A percentile compares a stretch with the other conserved stretches of the same genome.
Conservation (phyloP, 352 stramenopile genomes). For the Detonula confervacea region DNA sequence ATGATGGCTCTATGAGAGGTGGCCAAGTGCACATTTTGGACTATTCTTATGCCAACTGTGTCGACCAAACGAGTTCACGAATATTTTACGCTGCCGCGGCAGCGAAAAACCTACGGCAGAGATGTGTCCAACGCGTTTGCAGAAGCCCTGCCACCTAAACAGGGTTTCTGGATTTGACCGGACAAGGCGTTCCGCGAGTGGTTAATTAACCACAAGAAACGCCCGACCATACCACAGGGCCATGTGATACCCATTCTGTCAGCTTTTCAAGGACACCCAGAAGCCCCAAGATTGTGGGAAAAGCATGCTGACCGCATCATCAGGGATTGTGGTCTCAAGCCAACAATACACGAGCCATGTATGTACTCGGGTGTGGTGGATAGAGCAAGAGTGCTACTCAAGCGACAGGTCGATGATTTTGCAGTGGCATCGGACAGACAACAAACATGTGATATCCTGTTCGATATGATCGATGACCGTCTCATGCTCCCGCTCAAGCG, state of each 20-base stretch:
- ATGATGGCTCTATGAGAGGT: slow-evolving; percentile 12
- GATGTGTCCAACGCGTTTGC: slow-evolving; percentile 39
- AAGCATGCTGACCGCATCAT: slow-evolving; percentile 44
- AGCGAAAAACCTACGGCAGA: slow-evolving; percentile 14
- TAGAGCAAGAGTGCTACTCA: slow-evolving; percentile 26
- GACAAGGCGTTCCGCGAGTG: slow-evolving; percentile 41
- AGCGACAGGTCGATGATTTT: slow-evolving; percentile 60
- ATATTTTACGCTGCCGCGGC: slow-evolving; percentile 23
- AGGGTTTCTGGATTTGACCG: slow-evolving; percentile 21
- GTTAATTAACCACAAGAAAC: slow-evolving; percentile 19
- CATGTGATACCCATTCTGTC: slow-evolving; percentile 28
- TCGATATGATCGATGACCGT: slow-evolving; percentile 14
- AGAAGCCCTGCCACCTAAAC: slow-evolving; percentile 23
- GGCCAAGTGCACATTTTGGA: slow-evolving; percentile 22
- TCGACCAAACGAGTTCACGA: slow-evolving; percentile 38
- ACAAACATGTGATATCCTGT: slow-evolving; percentile 16
- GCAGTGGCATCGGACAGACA: slow-evolving; percentile 8
- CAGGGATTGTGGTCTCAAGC: slow-evolving; percentile 11
- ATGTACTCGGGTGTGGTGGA: slow-evolving; percentile 10
- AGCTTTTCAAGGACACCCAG: slow-evolving; percentile 52
- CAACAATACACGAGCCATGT: slow-evolving; percentile 48
- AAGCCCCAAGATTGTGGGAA: slow-evolving; percentile 58
- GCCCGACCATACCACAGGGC: slow-evolving; percentile 11
- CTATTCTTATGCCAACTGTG: slow-evolving; percentile 31
- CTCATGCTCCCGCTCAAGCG: slow-evolving; percentile 28